Evolutionary conservation across 1,284 basidiomycete species (phyloP), one percentile per base, ranked within the genome.

Genomic region (Rhizopogon parksii): DNA sequence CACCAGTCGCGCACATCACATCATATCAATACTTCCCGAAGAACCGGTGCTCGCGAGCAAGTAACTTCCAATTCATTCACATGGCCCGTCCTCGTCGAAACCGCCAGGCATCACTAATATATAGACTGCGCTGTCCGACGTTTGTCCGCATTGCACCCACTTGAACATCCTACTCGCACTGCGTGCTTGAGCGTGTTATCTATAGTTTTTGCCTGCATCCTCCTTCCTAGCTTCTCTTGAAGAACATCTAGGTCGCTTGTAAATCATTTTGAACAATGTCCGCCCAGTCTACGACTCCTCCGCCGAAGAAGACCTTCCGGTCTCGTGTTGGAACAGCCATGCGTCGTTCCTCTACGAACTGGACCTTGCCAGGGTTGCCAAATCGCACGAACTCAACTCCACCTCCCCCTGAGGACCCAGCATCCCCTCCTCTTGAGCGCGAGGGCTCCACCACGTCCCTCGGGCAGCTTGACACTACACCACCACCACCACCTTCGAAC

Each of bases 11-110:
- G 65, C 59, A 45, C 65, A 66, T 47, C 46, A 17, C 46, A 47
- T 64, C 64, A 66, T 51, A 61, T 66, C 60, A 48, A 49, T 52
- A 52, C 66, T 53, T 47, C 46, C 50, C 25, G 58, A 62, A 51
- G 64, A 56, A 46, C 50, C 51, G 40, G 45, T 52, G 40, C 45
- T 55, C 9, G 56, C 53, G 52, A 47, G 51, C 51, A 49, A 50
- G 40, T 52, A 42, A 49, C 54, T 60, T 59, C 60, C 61, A 66
- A 59, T 46, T 45, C 54, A 17, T 51, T 51, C 56, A 60, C 66
- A 53, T 67, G 62, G 66, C 50, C 27, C 42, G 37, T 55, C 64
- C 64, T 67, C 64, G 49, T 69, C 66, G 67, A 69, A 66, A 56
- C 61, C 65, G 40, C 57, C 67, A 67, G 64, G 64, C 64, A 51